Evolutionary conservation across 208 protist genomes (phyloP), one percentile per base, ranked within the genome.

Genomic region (Trypanosoma melophagium): DNA sequence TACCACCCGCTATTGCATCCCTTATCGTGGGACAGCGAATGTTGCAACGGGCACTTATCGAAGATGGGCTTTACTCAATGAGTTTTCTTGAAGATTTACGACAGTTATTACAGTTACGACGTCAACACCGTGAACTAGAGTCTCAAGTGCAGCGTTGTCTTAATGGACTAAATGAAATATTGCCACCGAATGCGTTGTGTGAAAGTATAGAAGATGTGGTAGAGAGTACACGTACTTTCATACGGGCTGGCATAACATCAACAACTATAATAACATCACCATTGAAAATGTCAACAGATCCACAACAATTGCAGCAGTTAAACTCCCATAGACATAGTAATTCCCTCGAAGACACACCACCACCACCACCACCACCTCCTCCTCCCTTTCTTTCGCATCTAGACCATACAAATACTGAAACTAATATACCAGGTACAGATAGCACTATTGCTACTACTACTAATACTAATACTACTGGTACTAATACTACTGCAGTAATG

Each of bases 61-160:
- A 53, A 8, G 69, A 59, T 0, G 54, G 53, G 14, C 17, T 25
- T n/a, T 28, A 28, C n/a, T 68, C 69, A 44, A 40, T 28, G 13
- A 66, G 61, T 41, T 72, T 76, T 66, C 63, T 69, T 28, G 58
- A 70, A 16, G 53, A 69, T 19, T 7, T 80, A 0, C 63, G 62
- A 28, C 14, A 40, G 22, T 25, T 80, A 28, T 31, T 74, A 9
- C 38, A 44, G 19, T 50, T 69, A 24, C 58, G 54, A 17, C 64
- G 67, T 13, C 58, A 42, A 16, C 21, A 68, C n/a, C 49, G 65
- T 21, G 45, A 57, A 24, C 21, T 65, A 17, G 50, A 66, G 40
- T 64, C 56, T 35, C 64, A 71, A 25, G 57, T 66, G 3, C 24
- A 44, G 5, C 19, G 60, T 56, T 54, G 49, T 60, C 58, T 77